These are phyloP conservation scores for Eimeria maxima DNA, from an alignment of 169 alveolate species.

Conservation along the genomic window DNA sequence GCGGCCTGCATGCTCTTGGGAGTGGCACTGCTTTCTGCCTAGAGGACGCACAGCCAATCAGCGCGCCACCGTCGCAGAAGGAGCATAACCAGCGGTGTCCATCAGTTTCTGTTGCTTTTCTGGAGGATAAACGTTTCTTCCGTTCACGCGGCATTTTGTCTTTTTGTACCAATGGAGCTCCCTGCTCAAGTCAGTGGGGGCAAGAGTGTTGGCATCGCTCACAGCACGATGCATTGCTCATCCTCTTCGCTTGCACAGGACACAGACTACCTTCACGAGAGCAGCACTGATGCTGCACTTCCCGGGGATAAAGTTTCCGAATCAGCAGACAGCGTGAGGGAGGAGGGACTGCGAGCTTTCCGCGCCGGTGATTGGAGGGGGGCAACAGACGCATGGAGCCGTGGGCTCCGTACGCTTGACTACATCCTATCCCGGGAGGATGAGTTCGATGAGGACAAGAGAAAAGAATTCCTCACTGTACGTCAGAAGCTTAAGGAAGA, in stretches of 20 bases:
- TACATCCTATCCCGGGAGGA: slow-evolving; percentile 69
- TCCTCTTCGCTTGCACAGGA: slow-evolving; percentile 35
- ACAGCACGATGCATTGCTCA: slow-evolving; percentile 28
- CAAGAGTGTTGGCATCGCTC: not conserved
- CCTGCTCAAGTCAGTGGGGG: not conserved
- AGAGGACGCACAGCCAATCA: not conserved
- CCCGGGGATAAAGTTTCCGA: not conserved
- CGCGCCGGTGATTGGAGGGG: slow-evolving; percentile 68
- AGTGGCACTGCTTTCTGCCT: slow-evolving; percentile 66
- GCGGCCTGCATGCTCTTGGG: slow-evolving; percentile 79
- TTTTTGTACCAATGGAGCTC: not conserved
- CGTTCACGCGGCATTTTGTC: not conserved
- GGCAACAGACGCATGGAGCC: slow-evolving; percentile 78
- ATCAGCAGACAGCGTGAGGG: slow-evolving; percentile 37
- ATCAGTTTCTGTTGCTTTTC: not conserved
- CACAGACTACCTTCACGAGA: not conserved
- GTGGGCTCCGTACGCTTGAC: slow-evolving; percentile 78
- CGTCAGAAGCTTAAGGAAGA: not conserved
- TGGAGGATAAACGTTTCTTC: not conserved
- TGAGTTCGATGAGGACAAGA: slow-evolving; percentile 54
- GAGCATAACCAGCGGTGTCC: not conserved
- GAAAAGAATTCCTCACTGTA: slow-evolving; percentile 63
- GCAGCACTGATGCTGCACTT: not conserved
- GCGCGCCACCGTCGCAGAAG: not conserved
- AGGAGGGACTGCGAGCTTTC: slow-evolving; percentile 73